Evolutionary conservation across 306 rosid species (phyloP), one percentile per base, ranked within the genome.

Genomic region (Vigna trinervia): DNA sequence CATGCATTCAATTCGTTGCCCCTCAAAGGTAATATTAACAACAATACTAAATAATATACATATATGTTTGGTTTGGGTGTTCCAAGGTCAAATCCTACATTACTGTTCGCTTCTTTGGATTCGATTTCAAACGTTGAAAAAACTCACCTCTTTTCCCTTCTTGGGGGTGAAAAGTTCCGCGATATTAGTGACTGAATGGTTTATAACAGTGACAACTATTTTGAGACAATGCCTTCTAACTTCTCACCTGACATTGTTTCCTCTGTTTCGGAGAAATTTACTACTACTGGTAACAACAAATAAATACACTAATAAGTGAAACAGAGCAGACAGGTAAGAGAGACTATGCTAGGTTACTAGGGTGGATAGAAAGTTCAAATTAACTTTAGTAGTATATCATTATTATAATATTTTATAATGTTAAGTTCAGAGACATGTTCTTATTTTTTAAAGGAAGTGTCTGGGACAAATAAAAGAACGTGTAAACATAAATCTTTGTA

Each of bases 1-100:
- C 83, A 52, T 73, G 59, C 83, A 76, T 75, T 66, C 69, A 75
- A 74, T 75, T 77, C 12, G 54, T 80, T 81, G 67, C 34, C 19
- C 12, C 6, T 15, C 28, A 54, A 76, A 39, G 45, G 45, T 39
- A 39, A 39, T 1, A 2, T 39, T 8, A 39, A 8, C 8, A 39
- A 39, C 10, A 60, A 30, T 34, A 12, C 22, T 13, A 62, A 14
- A 34, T 41, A 8, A 41, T 11, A 11, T 45, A 11, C 1, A 45
- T 12, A 69, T 52, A 54, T 4, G 12, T 54, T 45, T 45, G 50
- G 50, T 57, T 72, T 67, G 54, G 81, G 46, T 11, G 81, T 71
- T 85, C 76, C 46, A 77, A 85, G 64, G 91, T 90, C 91, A 85
- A 91, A 87, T 87, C 73, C 10, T 47, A 39, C 8, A 19, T 48